These are phyloP conservation scores for Purpureocillium takamizusanense DNA, from an alignment of 2,329 filamentous ascomycete species.

Conservation along the genomic window DNA sequence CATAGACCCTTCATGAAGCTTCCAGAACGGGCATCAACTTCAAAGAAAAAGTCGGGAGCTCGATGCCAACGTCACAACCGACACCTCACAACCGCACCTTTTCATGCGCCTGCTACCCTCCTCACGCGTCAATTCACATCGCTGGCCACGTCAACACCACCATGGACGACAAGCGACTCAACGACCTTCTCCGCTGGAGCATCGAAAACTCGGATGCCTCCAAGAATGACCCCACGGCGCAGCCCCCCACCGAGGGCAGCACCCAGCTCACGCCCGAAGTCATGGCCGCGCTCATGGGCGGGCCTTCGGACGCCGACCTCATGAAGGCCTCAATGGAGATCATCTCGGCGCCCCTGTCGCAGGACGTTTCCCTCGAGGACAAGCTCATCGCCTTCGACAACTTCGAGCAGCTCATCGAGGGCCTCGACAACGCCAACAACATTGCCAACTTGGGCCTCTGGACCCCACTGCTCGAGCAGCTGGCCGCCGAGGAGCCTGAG, in stretches of 20 bases:
- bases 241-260: slow-evolving; percentile 20
- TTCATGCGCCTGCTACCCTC: no score
- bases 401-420: slow-evolving; percentile 86
- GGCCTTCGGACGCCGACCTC: slow-evolving; percentile 80
- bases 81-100: neutral
- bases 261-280: slow-evolving; percentile 56
- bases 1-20: slow-evolving; percentile 26
- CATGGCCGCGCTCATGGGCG: slow-evolving; percentile 70
- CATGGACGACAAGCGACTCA: slow-evolving; percentile 48
- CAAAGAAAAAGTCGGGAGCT: slow-evolving; percentile 2
- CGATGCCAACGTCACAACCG: neutral
- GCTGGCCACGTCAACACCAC: slow-evolving; percentile 14
- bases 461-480: slow-evolving; percentile 65
- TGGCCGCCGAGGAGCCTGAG: slow-evolving; percentile 60
- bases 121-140: no score
- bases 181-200: slow-evolving; percentile 73
- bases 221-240: slow-evolving; percentile 17
- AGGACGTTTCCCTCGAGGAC: slow-evolving; percentile 61
- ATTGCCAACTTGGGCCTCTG: slow-evolving; percentile 71
- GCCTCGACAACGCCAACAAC: slow-evolving; percentile 95
- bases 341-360: slow-evolving; percentile 52
- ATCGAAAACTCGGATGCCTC: slow-evolving; percentile 37
- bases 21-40: slow-evolving; percentile 27
- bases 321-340: slow-evolving; percentile 81
- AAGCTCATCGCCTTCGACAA: slow-evolving; percentile 87